Base-by-base conservation (phyloP, 352 stramenopile genomes). In the Globisporangium heterothallicum region DNA sequence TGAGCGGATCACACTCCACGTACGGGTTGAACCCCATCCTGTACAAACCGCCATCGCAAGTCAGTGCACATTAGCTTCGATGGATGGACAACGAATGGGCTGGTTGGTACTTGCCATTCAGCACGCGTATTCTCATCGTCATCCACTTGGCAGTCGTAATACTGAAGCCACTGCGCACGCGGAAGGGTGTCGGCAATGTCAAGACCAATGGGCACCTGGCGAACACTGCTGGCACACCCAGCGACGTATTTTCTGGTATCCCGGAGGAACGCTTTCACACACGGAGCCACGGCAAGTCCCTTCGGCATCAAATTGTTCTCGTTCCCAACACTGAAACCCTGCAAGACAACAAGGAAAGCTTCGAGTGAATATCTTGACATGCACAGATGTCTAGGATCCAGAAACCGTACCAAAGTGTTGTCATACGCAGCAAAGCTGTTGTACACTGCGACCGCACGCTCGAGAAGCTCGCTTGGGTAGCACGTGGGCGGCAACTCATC, bases 341-440 rank as follows among this genome's bases (percentile, higher is more conserved):
- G 35, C 14, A 12, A 22, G 2, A 42, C 29, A 4, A 21, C n/a
- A 50, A 10, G 9, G 8, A 6, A 29, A 9, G 18, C 16, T n/a
- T n/a, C 16, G 5, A 41, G 12, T 19, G 10, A 24, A 21, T 21
- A 25, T 46, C 59, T n/a, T n/a, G n/a, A n/a, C n/a, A n/a, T n/a
- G n/a, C n/a, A 36, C 6, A 36, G 1, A 36, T 36, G 12, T 13
- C 6, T 3, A 9, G 16, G 6, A 8, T 36, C 9, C 30, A 36
- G 30, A 8, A 6, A 36, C 30, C 30, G 2, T 36, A 36, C 30
- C 12, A 87, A 53, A 1, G 72, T 79, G 58, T 88, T 88, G 62
- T 88, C 75, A 38, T 86, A 88, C 8, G 84, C 71, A 1, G 78
- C 72, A 36, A 88, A 85, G 13, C 72, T 71, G 36, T 85, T 86